Evolutionary conservation across 495 filamentous ascomycete species (phyloP).

Genomic region (Penicillium psychrofluorescens): DNA sequence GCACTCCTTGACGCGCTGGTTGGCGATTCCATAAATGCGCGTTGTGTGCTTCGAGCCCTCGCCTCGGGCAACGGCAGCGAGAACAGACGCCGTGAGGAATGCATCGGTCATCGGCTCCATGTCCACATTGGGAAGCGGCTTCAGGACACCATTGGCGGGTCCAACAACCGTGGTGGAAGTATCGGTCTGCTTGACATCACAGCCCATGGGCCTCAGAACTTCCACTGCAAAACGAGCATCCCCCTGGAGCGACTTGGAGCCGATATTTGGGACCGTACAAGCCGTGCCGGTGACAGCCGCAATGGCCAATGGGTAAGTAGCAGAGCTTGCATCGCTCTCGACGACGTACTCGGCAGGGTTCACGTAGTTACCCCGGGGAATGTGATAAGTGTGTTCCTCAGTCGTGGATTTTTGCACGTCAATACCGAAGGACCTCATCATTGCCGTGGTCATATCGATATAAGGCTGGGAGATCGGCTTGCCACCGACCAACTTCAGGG

Average conservation of each 20-base stretch:
- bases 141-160: conserved; percentile 64
- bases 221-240: conserved; percentile 94
- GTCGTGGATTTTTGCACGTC: conserved; percentile 62
- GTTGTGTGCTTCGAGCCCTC: conserved; percentile 52
- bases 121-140: conserved; percentile 69
- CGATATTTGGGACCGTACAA: conserved; percentile 94
- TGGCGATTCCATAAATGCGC: conserved; percentile 90
- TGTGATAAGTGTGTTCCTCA: conserved; percentile 88
- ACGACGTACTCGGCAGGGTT: conserved; percentile 85
- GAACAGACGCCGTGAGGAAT: conserved; percentile 88
- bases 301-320: conserved; percentile 92
- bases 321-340: conserved; percentile 95
- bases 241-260: conserved; percentile 82
- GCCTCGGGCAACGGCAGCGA: conserved; percentile 83
- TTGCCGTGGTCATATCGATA: conserved; percentile 96
- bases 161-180: conserved; percentile 89
- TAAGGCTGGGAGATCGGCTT: conserved; percentile 96
- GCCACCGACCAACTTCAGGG: conserved; percentile 79
- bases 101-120: conserved; percentile 99
- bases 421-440: conserved; percentile 95
- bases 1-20: conserved; percentile 97
- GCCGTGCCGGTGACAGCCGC: conserved; percentile 92
- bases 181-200: conserved; percentile 75
- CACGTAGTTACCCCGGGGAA: conserved; percentile 75
- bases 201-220: conserved; percentile 89